Percentiles rank a stretch among this genome's conserved stretches.
These are phyloP conservation scores for Beauveria australis DNA, from an alignment of 2,329 filamentous ascomycete genomes.

Conservation along the genomic window DNA sequence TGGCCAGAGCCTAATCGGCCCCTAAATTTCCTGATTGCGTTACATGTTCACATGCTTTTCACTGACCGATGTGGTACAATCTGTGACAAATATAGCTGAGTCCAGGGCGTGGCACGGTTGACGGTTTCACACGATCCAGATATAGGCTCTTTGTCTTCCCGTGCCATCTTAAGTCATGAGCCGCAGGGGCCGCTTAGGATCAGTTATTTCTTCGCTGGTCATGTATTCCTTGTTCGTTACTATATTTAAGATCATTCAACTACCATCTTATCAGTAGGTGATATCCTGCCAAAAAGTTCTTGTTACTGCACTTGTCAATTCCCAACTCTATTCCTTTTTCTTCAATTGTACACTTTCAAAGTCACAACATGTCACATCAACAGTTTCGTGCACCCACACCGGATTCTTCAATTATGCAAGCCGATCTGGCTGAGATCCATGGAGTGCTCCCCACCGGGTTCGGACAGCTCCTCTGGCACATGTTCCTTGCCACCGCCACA, in stretches of 20 bases:
- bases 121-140: conserved; percentile 4
- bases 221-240: not conserved
- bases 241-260: not conserved
- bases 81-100: conserved; percentile 1
- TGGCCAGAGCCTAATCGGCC: not conserved
- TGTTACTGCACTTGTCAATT: not conserved
- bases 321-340: not conserved
- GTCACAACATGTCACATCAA: not conserved
- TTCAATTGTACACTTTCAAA: not conserved
- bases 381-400: not conserved
- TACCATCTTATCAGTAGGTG: not conserved
- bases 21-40: not conserved
- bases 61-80: not conserved
- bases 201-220: not conserved
- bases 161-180: not conserved
- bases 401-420: not conserved
- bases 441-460: conserved; percentile 21
- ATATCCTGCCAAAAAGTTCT: not conserved
- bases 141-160: not conserved
- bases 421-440: conserved; percentile 20
- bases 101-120: not conserved
- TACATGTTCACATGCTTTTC: not conserved
- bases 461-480: conserved; percentile 25
- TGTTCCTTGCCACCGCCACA: conserved; percentile 21
- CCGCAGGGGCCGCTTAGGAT: not conserved